Evolutionary conservation across 1,284 basidiomycete species (phyloP).

Genomic region (Marasmius oreades): DNA sequence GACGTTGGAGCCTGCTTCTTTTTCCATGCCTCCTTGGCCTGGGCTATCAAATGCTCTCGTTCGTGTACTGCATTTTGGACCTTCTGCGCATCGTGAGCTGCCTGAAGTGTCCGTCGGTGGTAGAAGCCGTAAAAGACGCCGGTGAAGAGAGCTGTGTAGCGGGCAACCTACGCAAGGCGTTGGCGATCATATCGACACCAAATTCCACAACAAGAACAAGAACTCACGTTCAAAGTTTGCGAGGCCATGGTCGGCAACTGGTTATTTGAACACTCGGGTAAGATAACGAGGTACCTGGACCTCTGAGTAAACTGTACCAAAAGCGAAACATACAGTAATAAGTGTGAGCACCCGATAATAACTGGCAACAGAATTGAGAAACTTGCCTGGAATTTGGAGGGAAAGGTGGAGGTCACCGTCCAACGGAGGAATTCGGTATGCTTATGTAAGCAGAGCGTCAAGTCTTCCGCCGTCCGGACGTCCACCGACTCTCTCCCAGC

Average conservation of each 20-base stretch:
- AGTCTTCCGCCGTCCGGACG: neutral
- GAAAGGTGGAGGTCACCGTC: conserved; percentile 18
- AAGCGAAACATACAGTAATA: neutral
- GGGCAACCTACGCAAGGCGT: conserved; percentile 70
- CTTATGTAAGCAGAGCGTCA: conserved; percentile 28
- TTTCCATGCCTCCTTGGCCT: conserved; percentile 92
- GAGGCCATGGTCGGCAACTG: conserved; percentile 45
- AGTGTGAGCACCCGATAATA: neutral
- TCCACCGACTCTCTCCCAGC: neutral
- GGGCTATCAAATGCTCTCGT: conserved; percentile 74
- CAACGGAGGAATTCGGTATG: conserved; percentile 40
- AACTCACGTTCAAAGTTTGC: conserved; percentile 59
- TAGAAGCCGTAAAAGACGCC: conserved; percentile 93
- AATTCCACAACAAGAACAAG: conserved; percentile 7
- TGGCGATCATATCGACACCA: conserved; percentile 1
- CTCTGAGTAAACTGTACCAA: neutral
- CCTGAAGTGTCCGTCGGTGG: conserved; percentile 89
- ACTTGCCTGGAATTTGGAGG: conserved; percentile 27
- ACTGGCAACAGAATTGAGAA: neutral
- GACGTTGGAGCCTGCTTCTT: conserved; percentile 62
- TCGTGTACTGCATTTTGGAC: conserved; percentile 66
- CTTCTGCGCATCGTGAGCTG: conserved; percentile 72
- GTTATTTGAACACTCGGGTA: conserved; percentile 9
- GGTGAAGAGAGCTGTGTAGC: conserved; percentile 88
- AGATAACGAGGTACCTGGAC: conserved; percentile 3